phyloP scores from a whole-genome alignment of 352 stramenopile genomes.

The Pythium angustatum region DNA sequence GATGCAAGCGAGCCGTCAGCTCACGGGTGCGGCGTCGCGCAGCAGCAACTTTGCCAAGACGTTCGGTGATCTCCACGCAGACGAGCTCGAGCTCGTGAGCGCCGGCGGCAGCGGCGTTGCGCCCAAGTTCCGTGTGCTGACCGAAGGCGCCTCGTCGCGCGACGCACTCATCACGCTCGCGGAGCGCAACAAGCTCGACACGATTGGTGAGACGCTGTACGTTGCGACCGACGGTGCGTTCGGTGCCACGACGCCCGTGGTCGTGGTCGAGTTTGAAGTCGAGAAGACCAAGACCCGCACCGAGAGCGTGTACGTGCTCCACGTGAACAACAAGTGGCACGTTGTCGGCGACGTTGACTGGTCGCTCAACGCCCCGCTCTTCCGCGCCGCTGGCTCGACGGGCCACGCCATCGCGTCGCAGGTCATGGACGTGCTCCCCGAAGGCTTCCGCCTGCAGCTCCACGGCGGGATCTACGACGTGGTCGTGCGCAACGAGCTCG shows the following conservation, averaged over 20 bases:
- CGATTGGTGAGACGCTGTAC: slow-evolving; percentile 43
- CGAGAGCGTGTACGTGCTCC: slow-evolving; percentile 37
- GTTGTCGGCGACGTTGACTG: slow-evolving; percentile 58
- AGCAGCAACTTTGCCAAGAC: slow-evolving; percentile 52
- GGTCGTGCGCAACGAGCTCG: slow-evolving; percentile 84
- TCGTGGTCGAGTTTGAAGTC: slow-evolving; percentile 55
- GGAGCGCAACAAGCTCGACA: slow-evolving; percentile 42
- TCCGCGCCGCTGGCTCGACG: slow-evolving; percentile 42
- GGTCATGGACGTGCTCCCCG: slow-evolving; percentile 56
- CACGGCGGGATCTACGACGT: slow-evolving; percentile 89
- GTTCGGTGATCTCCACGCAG: slow-evolving; percentile 46
- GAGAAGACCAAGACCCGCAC: slow-evolving; percentile 36
- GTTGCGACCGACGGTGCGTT: slow-evolving; percentile 66
- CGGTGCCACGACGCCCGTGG: slow-evolving; percentile 40
- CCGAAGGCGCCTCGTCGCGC: slow-evolving; percentile 63
- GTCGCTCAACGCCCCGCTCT: slow-evolving; percentile 58
- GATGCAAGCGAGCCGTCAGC: slow-evolving; percentile 53
- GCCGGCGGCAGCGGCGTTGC: slow-evolving; percentile 52
- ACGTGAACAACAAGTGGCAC: slow-evolving; percentile 51
- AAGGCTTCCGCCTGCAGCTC: slow-evolving; percentile 82
- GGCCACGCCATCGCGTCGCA: slow-evolving; percentile 50
- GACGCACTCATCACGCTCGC: slow-evolving; percentile 71
- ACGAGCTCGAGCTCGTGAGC: slow-evolving; percentile 55
- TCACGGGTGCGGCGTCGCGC: slow-evolving; percentile 46
- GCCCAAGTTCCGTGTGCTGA: slow-evolving; percentile 75